Evolutionary conservation across 805 yeast species (phyloP), one percentile per base, ranked within the genome.

Genomic region (Blastobotrys chiropterorum): DNA sequence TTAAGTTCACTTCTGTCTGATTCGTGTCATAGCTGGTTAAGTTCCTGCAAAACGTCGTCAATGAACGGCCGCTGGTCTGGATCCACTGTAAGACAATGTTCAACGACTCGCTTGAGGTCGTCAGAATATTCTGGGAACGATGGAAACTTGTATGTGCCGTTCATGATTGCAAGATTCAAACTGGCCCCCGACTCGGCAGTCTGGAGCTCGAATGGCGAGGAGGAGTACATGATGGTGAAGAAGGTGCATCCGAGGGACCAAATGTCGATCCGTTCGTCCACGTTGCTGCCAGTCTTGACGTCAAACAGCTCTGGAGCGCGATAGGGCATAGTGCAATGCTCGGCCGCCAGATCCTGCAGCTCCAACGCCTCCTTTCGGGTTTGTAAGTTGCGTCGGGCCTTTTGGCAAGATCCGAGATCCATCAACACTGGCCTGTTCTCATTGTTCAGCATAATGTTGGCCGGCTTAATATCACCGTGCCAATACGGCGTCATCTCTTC

Each of bases 241-340:
- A 89, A 65, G 1, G 89, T 73, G 62, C 97, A 89, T 0, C 98
- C 98, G 26, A 90, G 67, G 2, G 95, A 85, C 98, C 98, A 90
- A 21, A 92, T 80, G 66, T 90, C 98, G 2, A 86, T 82, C 53
- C 79, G 78, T 61, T 87, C 95, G 56, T 82, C 81, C 44, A 90
- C 73, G 3, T 67, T 67, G n/a, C 79, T 67, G 42, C 85, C 83
- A 0, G 87, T 77, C 44, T 79, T 80, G 39, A 89, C 85, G 62
- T 89, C 92, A 53, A 90, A 69, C 45, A 92, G 72, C 63, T 90
- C 98, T 0, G 98, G 98, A 0, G 97, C 96, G 41, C 95, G 72
- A 66, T 85, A 92, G 0, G 95, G 89, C 50, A 88, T 68, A 1
- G 96, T 85, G 62, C 96, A 87, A 65, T 86, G 88, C 61, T 86